Percentiles rank a stretch among this genome's conserved stretches.
phyloP scores from a whole-genome alignment of 805 yeast genomes.

The Kodamaea neixiangensis region DNA sequence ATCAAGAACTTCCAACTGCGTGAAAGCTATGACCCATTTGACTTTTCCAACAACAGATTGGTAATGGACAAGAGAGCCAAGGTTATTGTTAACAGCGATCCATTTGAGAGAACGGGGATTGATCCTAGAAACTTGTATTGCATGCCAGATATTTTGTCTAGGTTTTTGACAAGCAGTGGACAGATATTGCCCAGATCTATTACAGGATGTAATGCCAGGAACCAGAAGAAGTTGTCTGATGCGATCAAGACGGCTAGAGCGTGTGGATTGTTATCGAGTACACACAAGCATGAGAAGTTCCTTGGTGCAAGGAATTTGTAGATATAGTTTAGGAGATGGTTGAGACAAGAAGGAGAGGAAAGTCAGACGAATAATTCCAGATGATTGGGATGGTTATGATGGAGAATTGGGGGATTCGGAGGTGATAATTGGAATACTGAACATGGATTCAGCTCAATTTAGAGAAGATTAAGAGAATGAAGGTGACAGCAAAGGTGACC shows the following conservation, averaged over 20 bases:
- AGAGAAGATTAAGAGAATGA: background rate
- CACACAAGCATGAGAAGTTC: constrained; percentile 60
- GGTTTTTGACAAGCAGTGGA: constrained; percentile 70
- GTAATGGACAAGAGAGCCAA: constrained; percentile 47
- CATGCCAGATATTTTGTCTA: constrained; percentile 68
- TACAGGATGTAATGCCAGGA: constrained; percentile 64
- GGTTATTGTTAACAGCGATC: constrained; percentile 24
- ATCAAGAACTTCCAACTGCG: constrained; percentile 49
- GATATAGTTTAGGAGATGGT: background rate
- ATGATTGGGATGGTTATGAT: background rate
- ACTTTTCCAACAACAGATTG: constrained; percentile 34
- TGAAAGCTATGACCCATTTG: constrained; percentile 51
- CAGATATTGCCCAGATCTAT: constrained; percentile 71
- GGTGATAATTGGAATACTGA: background rate
- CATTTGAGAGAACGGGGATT: constrained; percentile 52
- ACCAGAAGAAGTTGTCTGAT: constrained; percentile 70
- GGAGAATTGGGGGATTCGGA: too few relatives aligned
- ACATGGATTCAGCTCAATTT: background rate
- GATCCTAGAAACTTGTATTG: constrained; percentile 73
- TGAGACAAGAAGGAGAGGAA: too few relatives aligned
- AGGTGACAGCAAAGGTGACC: too few relatives aligned
- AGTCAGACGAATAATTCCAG: background rate
- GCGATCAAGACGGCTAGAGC: constrained; percentile 82
- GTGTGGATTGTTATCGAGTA: constrained; percentile 74
- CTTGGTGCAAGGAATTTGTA: constrained; percentile 43